Percentiles rank a stretch among this genome's conserved stretches.
Evolutionary conservation across 1,139 yeast species (phyloP).

Genomic region (Taiozyma sp.): DNA sequence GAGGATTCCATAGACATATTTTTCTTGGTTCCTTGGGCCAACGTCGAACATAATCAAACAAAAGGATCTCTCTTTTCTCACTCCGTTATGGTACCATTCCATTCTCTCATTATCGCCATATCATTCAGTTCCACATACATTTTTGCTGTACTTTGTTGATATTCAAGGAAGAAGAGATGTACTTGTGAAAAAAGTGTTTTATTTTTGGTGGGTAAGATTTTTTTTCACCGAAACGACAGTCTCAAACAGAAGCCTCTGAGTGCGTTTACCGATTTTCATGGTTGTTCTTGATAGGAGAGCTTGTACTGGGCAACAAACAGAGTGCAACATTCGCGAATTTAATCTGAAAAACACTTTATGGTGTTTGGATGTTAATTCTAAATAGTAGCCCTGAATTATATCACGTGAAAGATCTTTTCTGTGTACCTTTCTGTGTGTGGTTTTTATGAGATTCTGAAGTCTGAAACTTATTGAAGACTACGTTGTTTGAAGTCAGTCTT

Average conservation of each 20-base stretch:
- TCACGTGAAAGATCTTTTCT: neutral
- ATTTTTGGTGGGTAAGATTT: neutral
- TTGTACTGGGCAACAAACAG: neutral
- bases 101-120: neutral
- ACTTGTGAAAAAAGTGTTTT: slow-evolving; percentile 16
- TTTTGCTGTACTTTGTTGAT: slow-evolving; percentile 18
- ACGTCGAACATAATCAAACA: neutral
- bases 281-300: neutral
- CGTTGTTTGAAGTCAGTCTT: no score
- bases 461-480: no score
- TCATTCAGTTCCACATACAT: slow-evolving; percentile 17
- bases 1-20: neutral
- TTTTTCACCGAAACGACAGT: neutral
- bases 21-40: neutral
- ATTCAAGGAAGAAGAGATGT: slow-evolving; percentile 3
- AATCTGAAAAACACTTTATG: neutral
- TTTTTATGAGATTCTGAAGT: no score
- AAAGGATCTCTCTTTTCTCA: neutral
- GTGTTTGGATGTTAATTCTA: neutral
- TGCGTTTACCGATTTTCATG: neutral
- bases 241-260: neutral
- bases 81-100: neutral
- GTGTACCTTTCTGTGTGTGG: no score
- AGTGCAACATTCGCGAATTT: neutral
- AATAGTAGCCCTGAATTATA: neutral